Percentiles rank a stretch among this genome's conserved stretches.
Conservation (phyloP, 345 rosid genomes). For the Hibiscus syriacus region DNA sequence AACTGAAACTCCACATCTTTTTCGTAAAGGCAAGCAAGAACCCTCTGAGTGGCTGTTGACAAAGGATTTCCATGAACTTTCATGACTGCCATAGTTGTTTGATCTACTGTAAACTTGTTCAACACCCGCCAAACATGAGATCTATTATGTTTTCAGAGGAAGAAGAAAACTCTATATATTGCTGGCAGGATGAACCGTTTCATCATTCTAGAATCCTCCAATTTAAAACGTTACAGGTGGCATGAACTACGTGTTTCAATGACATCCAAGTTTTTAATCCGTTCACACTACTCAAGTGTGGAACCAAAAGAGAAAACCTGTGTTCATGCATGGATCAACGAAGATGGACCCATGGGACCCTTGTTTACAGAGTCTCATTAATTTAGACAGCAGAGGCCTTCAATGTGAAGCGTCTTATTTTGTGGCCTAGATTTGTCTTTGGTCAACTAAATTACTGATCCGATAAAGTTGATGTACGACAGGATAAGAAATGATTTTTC, state of each 20-base stretch:
- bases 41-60: constrained; percentile 51
- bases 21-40: constrained; percentile 49
- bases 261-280: too few relatives aligned
- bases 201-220: neutral
- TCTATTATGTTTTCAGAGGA: neutral
- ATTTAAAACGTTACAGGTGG: neutral
- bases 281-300: too few relatives aligned
- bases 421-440: too few relatives aligned
- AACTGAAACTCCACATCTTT: constrained; percentile 50
- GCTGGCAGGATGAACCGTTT: neutral
- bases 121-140: neutral
- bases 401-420: too few relatives aligned
- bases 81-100: constrained; percentile 29
- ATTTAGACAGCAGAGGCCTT: too few relatives aligned
- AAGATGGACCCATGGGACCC: too few relatives aligned
- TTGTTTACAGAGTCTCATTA: too few relatives aligned
- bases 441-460: too few relatives aligned
- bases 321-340: too few relatives aligned
- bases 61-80: constrained; percentile 36
- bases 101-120: neutral
- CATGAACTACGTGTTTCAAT: neutral
- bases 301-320: too few relatives aligned
- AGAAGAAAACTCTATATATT: neutral
- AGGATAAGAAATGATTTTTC: too few relatives aligned
- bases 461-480: too few relatives aligned